Base-by-base conservation (phyloP, 768 basidiomycete genomes). In the Amanita inopinata region DNA sequence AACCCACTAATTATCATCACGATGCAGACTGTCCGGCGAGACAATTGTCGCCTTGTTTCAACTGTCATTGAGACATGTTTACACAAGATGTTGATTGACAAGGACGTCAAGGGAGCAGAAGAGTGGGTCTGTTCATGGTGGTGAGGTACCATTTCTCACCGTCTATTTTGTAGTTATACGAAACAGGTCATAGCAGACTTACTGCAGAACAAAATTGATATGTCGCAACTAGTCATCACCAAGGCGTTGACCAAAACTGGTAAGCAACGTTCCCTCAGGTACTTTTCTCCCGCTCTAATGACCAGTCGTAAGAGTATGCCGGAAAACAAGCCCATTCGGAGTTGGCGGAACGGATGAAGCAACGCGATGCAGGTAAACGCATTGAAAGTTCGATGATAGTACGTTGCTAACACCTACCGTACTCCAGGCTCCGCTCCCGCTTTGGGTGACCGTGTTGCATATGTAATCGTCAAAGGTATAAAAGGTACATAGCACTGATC, bases 161-260 rank as follows among this genome's bases (percentile, higher is more conserved):
- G 23, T n/a, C 48, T 34, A 14, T 36, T 41, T 46, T 46, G 31
- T 49, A 94, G 92, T 19, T 98, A 97, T 56, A 81, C 83, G 45
- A 98, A 99, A 60, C 87, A 85, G 50, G 83, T 78, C 32, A 98
- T 98, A 48, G 77, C 93, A 0, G 93, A 98, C 54, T 70, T 99
- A 1, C 65, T 99, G 20, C 94, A 96, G 58, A 98, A 98, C 63
- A 94, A 85, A 62, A 70, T 99, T 36, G 96, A 99, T 59, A 94
- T 99, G 89, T 98, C 94, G 5, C 96, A 98, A 57, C 73, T 99
- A 15, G 96, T 99, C 56, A 99, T 99, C 53, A 98, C 96, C 10
- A 99, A 99, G 56, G 96, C 94, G 0, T 71, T 98, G 12, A 70
- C 94, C 0, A 99, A 98, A 65, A 69, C 78, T 27, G 81, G 86